phyloP scores from a whole-genome alignment of 371 early-diverging fungal species.

The Choanephora cucurbitarum region DNA sequence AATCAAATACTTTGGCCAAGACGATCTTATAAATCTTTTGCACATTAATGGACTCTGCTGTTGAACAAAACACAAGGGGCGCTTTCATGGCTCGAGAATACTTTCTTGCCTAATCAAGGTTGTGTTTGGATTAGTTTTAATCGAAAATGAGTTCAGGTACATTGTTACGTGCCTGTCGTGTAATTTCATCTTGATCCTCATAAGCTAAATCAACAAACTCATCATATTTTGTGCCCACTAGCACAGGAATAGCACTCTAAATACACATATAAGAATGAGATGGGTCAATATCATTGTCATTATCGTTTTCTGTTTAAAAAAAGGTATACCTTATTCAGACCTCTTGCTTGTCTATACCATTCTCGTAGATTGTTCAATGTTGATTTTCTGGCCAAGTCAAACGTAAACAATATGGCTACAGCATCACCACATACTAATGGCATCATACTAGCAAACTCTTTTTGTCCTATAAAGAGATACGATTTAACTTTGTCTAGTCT shows the following conservation, averaged over 20 bases:
- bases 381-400: constrained; percentile 91
- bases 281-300: no score
- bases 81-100: constrained; percentile 94
- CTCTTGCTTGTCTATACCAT: constrained; percentile 96
- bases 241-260: constrained; percentile 89
- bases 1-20: constrained; percentile 90
- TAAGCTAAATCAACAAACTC: constrained; percentile 80
- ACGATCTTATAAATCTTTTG: constrained; percentile 98
- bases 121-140: no score
- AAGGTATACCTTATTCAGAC: constrained; percentile 82
- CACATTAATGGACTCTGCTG: constrained; percentile 91
- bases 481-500: not conserved
- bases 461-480: constrained; percentile 72
- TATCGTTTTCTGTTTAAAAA: not conserved
- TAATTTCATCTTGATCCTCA: constrained; percentile 91
- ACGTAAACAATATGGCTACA: constrained; percentile 93
- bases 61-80: constrained; percentile 93
- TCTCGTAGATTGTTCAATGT: constrained; percentile 93
- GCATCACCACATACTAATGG: constrained; percentile 97
- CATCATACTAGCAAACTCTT: constrained; percentile 96
- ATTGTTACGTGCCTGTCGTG: constrained; percentile 70
- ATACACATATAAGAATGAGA: not conserved
- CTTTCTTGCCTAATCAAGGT: constrained; percentile 66
- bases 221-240: constrained; percentile 98
- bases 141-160: constrained; percentile 3